phyloP scores from a whole-genome alignment of 805 yeast genomes.

The Komagataella pastoris region DNA sequence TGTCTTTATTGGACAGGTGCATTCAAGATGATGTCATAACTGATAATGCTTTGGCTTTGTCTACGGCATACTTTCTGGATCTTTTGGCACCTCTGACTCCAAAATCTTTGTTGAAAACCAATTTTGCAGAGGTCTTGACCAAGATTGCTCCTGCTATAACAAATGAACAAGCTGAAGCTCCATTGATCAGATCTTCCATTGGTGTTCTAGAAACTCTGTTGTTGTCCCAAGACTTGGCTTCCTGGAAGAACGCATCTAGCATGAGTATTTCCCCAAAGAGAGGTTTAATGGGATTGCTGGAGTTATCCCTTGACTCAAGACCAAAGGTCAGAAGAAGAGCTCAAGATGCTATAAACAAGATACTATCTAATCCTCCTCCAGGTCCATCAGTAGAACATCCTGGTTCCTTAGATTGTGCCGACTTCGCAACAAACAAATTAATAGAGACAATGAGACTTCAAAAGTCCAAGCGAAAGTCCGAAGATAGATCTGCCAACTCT shows the following conservation, averaged over 20 bases:
- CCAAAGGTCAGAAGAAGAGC: conserved; percentile 96
- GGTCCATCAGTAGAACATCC: conserved; percentile 72
- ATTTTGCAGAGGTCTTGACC: conserved; percentile 65
- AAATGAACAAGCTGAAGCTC: conserved; percentile 57
- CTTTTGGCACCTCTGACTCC: conserved; percentile 66
- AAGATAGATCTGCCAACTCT: conserved; percentile 37
- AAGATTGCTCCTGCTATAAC: conserved; percentile 75
- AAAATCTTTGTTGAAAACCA: conserved; percentile 50
- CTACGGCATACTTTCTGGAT: conserved; percentile 74
- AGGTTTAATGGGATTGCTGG: conserved; percentile 67
- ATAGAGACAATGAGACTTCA: conserved; percentile 26
- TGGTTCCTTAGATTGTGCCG: conserved; percentile 59
- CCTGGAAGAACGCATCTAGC: conserved; percentile 54
- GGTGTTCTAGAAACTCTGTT: conserved; percentile 77
- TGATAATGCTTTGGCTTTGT: conserved; percentile 54
- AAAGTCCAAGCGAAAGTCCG: conserved; percentile 16
- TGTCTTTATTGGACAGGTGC: conserved; percentile 71
- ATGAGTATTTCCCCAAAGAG: conserved; percentile 58
- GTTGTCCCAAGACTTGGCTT: conserved; percentile 62
- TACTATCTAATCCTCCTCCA: conserved; percentile 57
- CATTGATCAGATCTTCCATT: conserved; percentile 68
- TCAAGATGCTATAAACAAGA: conserved; percentile 64
- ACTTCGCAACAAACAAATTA: conserved; percentile 46
- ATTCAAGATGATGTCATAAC: conserved; percentile 35
- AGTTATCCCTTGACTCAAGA: conserved; percentile 72